Base-by-base conservation (phyloP, 164 flowering plant genomes). In the Vitis rotundifolia region DNA sequence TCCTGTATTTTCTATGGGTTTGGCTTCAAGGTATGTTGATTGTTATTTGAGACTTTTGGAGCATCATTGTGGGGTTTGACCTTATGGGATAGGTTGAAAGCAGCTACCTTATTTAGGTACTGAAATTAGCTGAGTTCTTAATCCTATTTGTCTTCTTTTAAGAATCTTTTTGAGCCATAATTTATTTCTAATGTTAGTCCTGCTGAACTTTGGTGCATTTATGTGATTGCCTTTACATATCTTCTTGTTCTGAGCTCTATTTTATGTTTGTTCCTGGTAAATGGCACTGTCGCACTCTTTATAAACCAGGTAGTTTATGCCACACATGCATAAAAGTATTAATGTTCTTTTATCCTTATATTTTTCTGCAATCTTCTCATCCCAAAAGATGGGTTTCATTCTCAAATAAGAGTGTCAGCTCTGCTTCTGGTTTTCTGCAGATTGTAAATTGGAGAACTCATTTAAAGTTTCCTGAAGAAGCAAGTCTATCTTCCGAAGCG, bases 401-500 rank as follows among this genome's bases (percentile, higher is more conserved):
- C 44, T 37, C 44, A 10, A 19, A 19, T 18, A 64, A 64, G 31
- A 49, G 13, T 49, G 10, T 50, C 9, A 29, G 49, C 6, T 51
- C 13, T 68, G 16, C 47, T 62, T 14, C 54, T 11, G 51, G 47
- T 49, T 59, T n/a, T 68, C 2, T 77, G 69, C 79, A 89, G 89
- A 89, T 87, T 58, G 91, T 89, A 60, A 89, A 89, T 59, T 89
- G 93, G 93, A 89, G 77, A 83, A 74, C 76, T 61, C 87, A 89
- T 78, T 76, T 89, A 72, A 89, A 89, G 68, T 89, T 89, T 75
- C 89, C 89, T 14, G 89, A 89, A 65, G 91, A 89, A 80, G 91
- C 86, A 66, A 80, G 66, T 68, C 56, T 88, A 68, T 82, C 90
- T 69, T 70, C 76, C 12, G 89, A 84, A 62, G 90, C 90, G 63